Evolutionary conservation across 306 rosid genomes (phyloP), one percentile per base, ranked within the genome.

Genomic region (Dicorynia guianensis): DNA sequence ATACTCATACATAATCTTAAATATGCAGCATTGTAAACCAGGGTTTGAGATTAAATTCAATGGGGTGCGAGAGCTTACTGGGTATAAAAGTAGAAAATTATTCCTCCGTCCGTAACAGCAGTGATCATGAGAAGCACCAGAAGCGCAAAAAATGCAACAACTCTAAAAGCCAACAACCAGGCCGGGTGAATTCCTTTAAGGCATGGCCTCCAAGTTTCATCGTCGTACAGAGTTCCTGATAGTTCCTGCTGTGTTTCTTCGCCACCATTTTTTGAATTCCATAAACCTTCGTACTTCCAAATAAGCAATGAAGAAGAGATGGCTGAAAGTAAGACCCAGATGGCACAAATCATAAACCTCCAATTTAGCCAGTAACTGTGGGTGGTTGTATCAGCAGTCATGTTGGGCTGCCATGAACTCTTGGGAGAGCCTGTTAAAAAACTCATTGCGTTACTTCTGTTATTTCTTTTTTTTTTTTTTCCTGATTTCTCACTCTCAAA

Each of bases 141-240:
- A 75, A 96, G 99, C 35, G 92, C 91, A 77, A 80, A 10, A 67
- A 96, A 96, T 57, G 98, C 97, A 74, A 88, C 34, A 44, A 90
- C 76, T 88, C 99, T 83, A 69, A 90, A 96, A 38, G 83, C 92
- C 72, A 96, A 81, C 4, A 96, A 75, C 99, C 98, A 96, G 34
- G 88, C 93, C 11, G 99, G 99, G 76, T 92, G 99, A 52, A 96
- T 85, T 55, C 89, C 95, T 75, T 88, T 92, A 11, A 96, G 76
- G 62, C 99, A 92, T 47, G 99, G 93, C 79, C 84, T 87, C 99
- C 98, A 96, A n/a, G 92, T 89, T 69, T 96, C 98, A 81, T 92
- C 98, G 17, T 90, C 98, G 62, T 85, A 92, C 85, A 96, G 72
- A 82, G 72, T 59, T 34, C 87, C 82, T 35, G 86, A 48, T 12